phyloP scores from a whole-genome alignment of 768 basidiomycete genomes.

The Hydnomerulius pinastri region DNA sequence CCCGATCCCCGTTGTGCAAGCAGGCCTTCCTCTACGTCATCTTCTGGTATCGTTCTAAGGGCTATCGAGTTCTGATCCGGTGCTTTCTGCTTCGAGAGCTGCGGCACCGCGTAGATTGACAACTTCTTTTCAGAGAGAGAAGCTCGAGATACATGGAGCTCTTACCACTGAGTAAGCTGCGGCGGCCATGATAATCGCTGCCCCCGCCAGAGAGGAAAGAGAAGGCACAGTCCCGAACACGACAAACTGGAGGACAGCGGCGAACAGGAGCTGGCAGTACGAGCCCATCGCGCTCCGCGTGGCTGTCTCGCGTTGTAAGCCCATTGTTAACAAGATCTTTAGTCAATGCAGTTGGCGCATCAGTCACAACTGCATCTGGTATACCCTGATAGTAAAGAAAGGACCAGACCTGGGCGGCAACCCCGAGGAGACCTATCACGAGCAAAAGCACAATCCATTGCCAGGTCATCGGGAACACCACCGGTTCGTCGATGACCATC shows the following conservation, averaged over 20 bases:
- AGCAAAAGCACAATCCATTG: slow-evolving; percentile 14
- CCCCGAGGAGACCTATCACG: slow-evolving; percentile 15
- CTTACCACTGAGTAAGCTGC: slow-evolving; percentile 8
- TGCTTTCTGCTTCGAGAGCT: slow-evolving; percentile 7
- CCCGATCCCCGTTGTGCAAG: too few relatives aligned
- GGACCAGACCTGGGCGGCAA: slow-evolving; percentile 18
- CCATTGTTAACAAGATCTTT: slow-evolving; percentile 59
- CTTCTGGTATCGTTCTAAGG: not conserved
- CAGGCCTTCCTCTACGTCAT: not conserved
- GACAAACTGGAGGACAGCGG: slow-evolving; percentile 60
- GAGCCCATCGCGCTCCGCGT: slow-evolving; percentile 62
- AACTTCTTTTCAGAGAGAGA: not conserved
- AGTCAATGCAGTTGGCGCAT: too few relatives aligned
- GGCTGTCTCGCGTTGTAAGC: slow-evolving; percentile 65
- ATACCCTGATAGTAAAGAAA: not conserved
- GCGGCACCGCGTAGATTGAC: not conserved
- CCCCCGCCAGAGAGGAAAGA: slow-evolving; percentile 60
- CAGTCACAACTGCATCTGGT: not conserved
- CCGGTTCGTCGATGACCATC: not conserved
- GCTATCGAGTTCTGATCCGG: not conserved
- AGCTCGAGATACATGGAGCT: not conserved
- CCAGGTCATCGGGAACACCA: slow-evolving; percentile 22
- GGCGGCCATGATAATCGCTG: slow-evolving; percentile 55
- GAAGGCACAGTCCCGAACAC: slow-evolving; percentile 66
- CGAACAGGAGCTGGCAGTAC: slow-evolving; percentile 69